phyloP scores from a whole-genome alignment of 768 basidiomycete species.

The Boletus reticulatus region DNA sequence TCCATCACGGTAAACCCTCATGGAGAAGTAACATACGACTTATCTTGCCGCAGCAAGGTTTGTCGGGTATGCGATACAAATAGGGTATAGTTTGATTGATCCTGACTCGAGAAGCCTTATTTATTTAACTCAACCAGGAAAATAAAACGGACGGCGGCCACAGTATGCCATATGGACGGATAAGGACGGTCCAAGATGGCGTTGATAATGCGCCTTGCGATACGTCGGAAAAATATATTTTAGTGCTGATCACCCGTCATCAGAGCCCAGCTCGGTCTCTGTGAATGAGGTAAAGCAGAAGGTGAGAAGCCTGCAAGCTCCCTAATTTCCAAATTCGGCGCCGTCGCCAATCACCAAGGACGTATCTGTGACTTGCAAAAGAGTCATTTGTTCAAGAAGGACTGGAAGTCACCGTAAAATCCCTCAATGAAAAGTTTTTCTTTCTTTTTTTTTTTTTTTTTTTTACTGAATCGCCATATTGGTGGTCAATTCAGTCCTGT shows the following conservation, averaged over 20 bases:
- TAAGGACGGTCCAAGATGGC: conserved; percentile 3
- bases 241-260: no score
- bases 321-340: neutral
- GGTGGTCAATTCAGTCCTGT: neutral
- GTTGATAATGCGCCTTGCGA: conserved; percentile 10
- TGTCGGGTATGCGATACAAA: neutral
- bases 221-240: neutral
- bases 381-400: neutral
- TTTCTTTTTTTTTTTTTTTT: neutral
- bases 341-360: no score
- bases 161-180: neutral
- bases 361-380: neutral
- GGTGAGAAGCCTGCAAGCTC: neutral
- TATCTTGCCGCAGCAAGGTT: neutral
- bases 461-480: conserved; percentile 2
- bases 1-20: neutral
- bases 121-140: neutral
- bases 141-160: neutral
- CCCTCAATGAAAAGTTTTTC: neutral
- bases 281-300: conserved; percentile 8
- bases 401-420: neutral
- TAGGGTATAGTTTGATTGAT: conserved; percentile 2
- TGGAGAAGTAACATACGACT: conserved; percentile 2
- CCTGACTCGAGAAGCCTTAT: neutral
- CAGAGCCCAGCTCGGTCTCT: no score